Evolutionary conservation across 1,139 yeast species (phyloP).

Genomic region (Ogataea hybrid): DNA sequence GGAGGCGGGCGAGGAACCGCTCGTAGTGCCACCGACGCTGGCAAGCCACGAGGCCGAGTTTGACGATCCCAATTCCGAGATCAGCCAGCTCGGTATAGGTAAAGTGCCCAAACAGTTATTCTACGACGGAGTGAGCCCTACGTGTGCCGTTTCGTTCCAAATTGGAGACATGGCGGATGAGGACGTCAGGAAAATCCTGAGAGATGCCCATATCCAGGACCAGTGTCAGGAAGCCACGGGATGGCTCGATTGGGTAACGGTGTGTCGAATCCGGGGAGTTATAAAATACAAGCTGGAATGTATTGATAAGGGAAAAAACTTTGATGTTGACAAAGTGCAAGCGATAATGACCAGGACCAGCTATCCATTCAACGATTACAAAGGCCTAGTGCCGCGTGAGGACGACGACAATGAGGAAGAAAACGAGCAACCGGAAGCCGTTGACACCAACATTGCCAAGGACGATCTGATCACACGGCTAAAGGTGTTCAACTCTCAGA

Average conservation of each 20-base stretch:
- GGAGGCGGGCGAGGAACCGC: constrained; percentile 27
- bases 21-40: constrained; percentile 27
- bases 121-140: constrained; percentile 72
- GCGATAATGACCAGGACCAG: constrained; percentile 42
- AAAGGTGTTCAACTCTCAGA: constrained; percentile 30
- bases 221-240: constrained; percentile 58
- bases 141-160: constrained; percentile 71
- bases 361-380: constrained; percentile 27
- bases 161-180: constrained; percentile 78
- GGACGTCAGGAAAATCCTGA: constrained; percentile 51
- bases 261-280: constrained; percentile 64
- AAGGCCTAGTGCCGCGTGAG: constrained; percentile 21
- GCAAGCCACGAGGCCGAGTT: constrained; percentile 29
- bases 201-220: constrained; percentile 38
- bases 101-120: constrained; percentile 49
- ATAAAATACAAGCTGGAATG: constrained; percentile 70
- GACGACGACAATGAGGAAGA: constrained; percentile 24
- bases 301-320: constrained; percentile 43
- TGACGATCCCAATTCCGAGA: constrained; percentile 22
- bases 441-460: constrained; percentile 32
- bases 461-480: constrained; percentile 30
- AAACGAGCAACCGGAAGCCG: constrained; percentile 18
- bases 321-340: constrained; percentile 41
- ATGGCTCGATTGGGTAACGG: constrained; percentile 67
- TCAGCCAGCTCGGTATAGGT: constrained; percentile 24